A percentile compares a stretch with the other conserved stretches of the same genome.
These are phyloP conservation scores for Suillus alpinus DNA, from an alignment of 768 basidiomycete genomes.

Conservation along the genomic window DNA sequence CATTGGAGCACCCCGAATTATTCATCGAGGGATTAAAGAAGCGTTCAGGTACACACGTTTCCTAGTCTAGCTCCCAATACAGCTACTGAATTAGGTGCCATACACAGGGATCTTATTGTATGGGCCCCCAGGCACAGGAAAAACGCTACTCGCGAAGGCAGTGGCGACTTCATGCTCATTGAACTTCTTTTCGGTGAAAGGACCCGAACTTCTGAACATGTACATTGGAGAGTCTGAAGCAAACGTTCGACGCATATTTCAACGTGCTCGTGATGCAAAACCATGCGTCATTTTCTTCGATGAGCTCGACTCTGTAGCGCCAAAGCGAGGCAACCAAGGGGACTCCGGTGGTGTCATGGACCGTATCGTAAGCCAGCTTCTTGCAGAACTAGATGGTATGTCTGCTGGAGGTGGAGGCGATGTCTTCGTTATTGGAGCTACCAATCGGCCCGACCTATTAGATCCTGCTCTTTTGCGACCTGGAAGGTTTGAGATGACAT, in stretches of 20 bases:
- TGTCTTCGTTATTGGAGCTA: conserved; percentile 94
- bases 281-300: conserved; percentile 98
- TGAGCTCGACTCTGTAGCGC: conserved; percentile 92
- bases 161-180: conserved; percentile 93
- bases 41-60: conserved; percentile 65
- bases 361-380: conserved; percentile 89
- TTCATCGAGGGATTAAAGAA: conserved; percentile 93
- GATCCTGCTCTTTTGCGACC: conserved; percentile 89
- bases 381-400: conserved; percentile 95
- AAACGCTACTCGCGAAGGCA: conserved; percentile 92
- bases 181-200: conserved; percentile 97
- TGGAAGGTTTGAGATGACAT: conserved; percentile 56
- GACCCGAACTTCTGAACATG: conserved; percentile 95
- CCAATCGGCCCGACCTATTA: conserved; percentile 89
- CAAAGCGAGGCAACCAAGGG: conserved; percentile 91
- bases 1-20: conserved; percentile 84
- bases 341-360: conserved; percentile 99
- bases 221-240: conserved; percentile 98
- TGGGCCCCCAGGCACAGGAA: conserved; percentile 95
- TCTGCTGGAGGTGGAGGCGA: conserved; percentile 59
- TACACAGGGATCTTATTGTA: conserved; percentile 80
- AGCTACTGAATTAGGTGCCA: conserved; percentile 3
- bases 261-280: conserved; percentile 84
- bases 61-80: background rate
- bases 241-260: conserved; percentile 91